Base-by-base conservation (phyloP, 108 stramenopile species). In the Nitzschia putrida region DNA sequence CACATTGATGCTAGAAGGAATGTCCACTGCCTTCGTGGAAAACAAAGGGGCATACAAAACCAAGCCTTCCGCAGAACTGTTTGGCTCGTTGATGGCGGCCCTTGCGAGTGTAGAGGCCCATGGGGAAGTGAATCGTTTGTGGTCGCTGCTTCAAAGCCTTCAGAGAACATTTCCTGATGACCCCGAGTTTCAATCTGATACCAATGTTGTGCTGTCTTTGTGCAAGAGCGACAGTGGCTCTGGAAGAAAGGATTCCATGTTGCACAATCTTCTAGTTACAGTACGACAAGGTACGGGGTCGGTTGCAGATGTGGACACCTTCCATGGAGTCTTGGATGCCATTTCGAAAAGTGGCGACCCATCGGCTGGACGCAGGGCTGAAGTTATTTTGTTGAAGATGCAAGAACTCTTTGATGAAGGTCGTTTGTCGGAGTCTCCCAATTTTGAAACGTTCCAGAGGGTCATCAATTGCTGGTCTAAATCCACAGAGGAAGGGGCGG, bases 381-480 rank as follows among this genome's bases (percentile, higher is more conserved):
- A 79, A 55, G 59, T 24, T 0, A 64, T 73, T 47, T 42, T 79
- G 14, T 38, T 68, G 38, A 59, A 65, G 55, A 68, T 69, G 72
- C 72, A 79, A 72, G 58, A 69, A 39, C 53, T 69, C 14, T 65
- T 64, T 29, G 72, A 69, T 6, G 57, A 69, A 22, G 78, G 78
- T 0, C 21, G 14, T 13, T 21, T 64, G 20, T 38, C 47, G n/a
- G 34, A 40, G 42, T 21, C 21, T 14, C 69, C 69, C 7, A 71
- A 52, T 34, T 71, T 71, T 53, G 54, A 59, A 40, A 57, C 65
- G 8, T 71, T 71, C 57, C 63, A 70, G 25, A 77, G 71, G 34
- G 76, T 71, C 18, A 61, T 77, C 34, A 37, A 61, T 47, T 77
- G 69, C 42, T 79, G 72, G 78, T 38, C 55, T 11, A 73, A 72